Percentiles rank a stretch among this genome's conserved stretches.
These are phyloP conservation scores for Chaetomium strumarium DNA, from an alignment of 2,329 filamentous ascomycete species.

Conservation along the genomic window DNA sequence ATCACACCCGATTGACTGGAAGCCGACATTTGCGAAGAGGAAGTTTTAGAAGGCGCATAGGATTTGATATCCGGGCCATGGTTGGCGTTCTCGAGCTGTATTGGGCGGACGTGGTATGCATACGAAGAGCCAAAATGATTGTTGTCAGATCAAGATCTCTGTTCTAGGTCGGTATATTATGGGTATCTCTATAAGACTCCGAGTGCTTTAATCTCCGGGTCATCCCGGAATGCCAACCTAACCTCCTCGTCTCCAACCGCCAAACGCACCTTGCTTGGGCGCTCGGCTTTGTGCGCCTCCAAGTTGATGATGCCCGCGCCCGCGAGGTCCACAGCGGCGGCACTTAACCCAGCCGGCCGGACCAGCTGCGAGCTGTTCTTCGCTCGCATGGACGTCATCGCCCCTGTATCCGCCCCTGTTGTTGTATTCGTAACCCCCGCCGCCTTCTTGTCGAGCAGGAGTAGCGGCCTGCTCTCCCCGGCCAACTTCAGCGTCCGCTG, in stretches of 20 bases:
- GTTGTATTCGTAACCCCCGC: neutral
- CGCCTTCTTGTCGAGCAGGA: slow-evolving; percentile 43
- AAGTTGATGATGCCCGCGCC: slow-evolving; percentile 84
- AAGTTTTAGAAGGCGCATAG: slow-evolving; percentile 52
- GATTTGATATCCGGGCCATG: neutral
- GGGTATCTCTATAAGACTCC: slow-evolving; percentile 37
- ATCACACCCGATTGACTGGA: slow-evolving; percentile 89
- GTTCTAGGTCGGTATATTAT: slow-evolving; percentile 8
- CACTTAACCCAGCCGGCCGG: slow-evolving; percentile 32
- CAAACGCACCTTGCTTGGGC: slow-evolving; percentile 80
- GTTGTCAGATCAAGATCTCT: neutral
- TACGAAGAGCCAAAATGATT: neutral
- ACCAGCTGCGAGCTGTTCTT: slow-evolving; percentile 22
- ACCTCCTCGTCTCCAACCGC: slow-evolving; percentile 89
- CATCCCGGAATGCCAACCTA: slow-evolving; percentile 78
- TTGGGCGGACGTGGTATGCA: neutral
- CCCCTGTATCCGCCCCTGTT: slow-evolving; percentile 2
- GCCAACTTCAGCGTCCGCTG: slow-evolving; percentile 60
- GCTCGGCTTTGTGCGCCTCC: slow-evolving; percentile 73
- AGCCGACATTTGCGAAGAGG: slow-evolving; percentile 68
- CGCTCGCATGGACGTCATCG: slow-evolving; percentile 10
- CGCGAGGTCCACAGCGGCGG: slow-evolving; percentile 74
- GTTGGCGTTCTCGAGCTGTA: neutral
- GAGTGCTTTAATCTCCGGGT: slow-evolving; percentile 76
- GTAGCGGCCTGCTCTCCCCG: slow-evolving; percentile 50